Evolutionary conservation across 1,284 basidiomycete species (phyloP).

Genomic region (Coniophora puteana): DNA sequence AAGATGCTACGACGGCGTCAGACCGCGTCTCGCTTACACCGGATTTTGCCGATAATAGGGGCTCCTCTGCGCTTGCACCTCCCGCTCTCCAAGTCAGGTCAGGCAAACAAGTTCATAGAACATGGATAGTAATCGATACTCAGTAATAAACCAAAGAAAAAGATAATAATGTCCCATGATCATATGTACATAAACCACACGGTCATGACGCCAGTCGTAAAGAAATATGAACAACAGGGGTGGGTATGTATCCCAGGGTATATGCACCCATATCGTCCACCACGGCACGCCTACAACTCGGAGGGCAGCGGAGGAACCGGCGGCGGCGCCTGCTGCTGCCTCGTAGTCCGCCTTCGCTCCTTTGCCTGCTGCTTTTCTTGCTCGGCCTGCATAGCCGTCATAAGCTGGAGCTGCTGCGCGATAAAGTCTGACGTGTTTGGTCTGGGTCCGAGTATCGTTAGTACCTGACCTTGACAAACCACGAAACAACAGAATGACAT

Average conservation of each 20-base stretch:
- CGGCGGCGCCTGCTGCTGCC: conserved; percentile 39
- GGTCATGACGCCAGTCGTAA: no score
- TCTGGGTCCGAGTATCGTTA: conserved; percentile 25
- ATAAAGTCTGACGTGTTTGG: conserved; percentile 86
- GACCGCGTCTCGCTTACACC: background rate
- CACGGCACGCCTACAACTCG: no score
- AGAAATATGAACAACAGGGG: conserved; percentile 4
- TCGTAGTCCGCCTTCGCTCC: no score
- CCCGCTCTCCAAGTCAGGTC: no score
- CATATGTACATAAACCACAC: conserved; percentile 1
- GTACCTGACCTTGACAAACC: conserved; percentile 2
- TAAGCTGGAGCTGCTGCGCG: conserved; percentile 80
- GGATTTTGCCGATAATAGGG: no score
- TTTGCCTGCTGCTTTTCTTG: conserved; percentile 60
- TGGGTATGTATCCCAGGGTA: conserved; percentile 26
- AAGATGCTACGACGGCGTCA: no score
- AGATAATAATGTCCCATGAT: conserved; percentile 1
- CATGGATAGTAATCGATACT: background rate
- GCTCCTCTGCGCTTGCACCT: no score
- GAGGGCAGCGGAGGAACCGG: conserved; percentile 28
- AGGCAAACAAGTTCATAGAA: no score
- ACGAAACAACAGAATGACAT: conserved; percentile 22
- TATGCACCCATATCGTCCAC: no score
- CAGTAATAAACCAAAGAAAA: background rate
- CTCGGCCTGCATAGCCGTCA: conserved; percentile 71